Base-by-base conservation (phyloP, 2,329 filamentous ascomycete genomes). In the Fusarium zealandicum region DNA sequence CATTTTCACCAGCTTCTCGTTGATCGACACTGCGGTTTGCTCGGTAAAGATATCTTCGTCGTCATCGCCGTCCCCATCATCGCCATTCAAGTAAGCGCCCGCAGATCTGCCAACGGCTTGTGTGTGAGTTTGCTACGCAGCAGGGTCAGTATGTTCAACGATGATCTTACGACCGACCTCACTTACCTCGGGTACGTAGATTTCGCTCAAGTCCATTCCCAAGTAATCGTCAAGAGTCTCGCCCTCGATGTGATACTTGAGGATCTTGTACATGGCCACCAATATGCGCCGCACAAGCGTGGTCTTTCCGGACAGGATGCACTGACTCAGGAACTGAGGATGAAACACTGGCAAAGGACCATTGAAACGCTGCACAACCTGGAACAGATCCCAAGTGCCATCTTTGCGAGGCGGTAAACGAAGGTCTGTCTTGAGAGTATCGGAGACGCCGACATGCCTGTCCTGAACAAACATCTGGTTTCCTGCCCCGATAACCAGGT, bases 401-500 rank as follows among this genome's bases (percentile, higher is more conserved):
- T 75, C 75, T 54, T 78, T 80, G 18, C 74, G 72, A 39, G 78
- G 75, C 12, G 81, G 78, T 16, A 84, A 68, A 14, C 80, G 76
- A 36, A 82, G 65, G 40, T 75, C 76, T 4, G 82, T 79, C 14
- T 88, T 79, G 9, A 90, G 74, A 8, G 83, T 80, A 54, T 86
- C 82, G 0, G 82, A 81, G 6, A 84, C 78, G 49, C 88, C 82
- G 18, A 96, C 85, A n/a, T 84, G 80, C 54, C 93, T 86, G 64
- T 91, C 90, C 69, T 93, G 88, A 6, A 96, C 81, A 70, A 96
- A 93, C 11, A 99, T 79, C 69, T 97, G 93, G 69, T 96, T 96
- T 1, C 95, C 95, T 7, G 92, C 87, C 1, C 92, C 93, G 50
- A 98, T 87, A 6, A 96, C 88, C 11, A 99, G 81, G 66, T 93